Conservation (phyloP, 805 yeast species). For the Hanseniaspora occidentalis region DNA sequence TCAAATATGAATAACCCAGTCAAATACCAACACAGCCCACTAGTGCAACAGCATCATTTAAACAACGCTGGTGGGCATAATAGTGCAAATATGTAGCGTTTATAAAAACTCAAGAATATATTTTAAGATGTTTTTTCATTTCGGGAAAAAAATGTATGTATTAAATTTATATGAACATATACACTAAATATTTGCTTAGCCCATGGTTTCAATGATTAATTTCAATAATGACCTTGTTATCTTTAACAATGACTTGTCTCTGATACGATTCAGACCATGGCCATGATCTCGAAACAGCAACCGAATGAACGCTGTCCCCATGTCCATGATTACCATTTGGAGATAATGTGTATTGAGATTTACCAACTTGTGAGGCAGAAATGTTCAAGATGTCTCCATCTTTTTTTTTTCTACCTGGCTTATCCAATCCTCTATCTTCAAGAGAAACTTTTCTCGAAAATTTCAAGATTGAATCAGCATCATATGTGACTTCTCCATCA, state of each 20-base stretch:
- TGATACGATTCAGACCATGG: constrained; percentile 7
- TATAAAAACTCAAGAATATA: too few species aligned
- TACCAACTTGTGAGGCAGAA: constrained; percentile 30
- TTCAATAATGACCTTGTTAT: constrained; percentile 9
- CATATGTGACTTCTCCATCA: constrained; percentile 11
- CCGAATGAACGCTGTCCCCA: constrained; percentile 26
- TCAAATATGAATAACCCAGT: too few species aligned
- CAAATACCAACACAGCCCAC: too few species aligned
- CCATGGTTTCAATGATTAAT: neutral
- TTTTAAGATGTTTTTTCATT: neutral
- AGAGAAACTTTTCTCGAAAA: constrained; percentile 7
- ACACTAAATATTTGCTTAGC: neutral
- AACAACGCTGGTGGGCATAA: too few species aligned
- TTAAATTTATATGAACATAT: neutral
- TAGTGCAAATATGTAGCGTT: too few species aligned
- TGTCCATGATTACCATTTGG: constrained; percentile 35
- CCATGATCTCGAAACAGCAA: constrained; percentile 14
- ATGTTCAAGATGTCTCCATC: constrained; percentile 14
- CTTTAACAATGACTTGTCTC: constrained; percentile 10
- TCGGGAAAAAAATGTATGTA: neutral
- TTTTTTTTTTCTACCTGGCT: constrained; percentile 13
- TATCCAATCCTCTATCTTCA: constrained; percentile 4
- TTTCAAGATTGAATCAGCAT: constrained; percentile 20
- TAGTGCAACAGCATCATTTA: too few species aligned
- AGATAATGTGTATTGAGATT: constrained; percentile 30